Conservation (phyloP, 2,329 filamentous ascomycete genomes). For the Colletotrichum kahawae region DNA sequence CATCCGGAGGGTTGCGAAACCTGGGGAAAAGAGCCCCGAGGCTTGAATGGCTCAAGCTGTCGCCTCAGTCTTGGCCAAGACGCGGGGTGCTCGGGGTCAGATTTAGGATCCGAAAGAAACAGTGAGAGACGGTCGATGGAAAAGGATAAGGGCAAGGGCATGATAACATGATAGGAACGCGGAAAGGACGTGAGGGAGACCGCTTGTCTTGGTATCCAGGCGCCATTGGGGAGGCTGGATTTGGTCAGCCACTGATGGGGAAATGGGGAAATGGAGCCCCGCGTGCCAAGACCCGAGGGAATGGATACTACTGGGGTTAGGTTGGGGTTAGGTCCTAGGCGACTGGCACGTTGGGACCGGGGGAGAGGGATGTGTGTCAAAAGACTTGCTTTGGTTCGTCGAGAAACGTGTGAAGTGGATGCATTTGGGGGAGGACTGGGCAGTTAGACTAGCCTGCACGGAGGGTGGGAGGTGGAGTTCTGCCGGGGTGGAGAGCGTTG, state of each 20-base stretch:
- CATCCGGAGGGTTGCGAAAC: neutral
- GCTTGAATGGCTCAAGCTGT: neutral
- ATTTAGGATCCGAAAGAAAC: neutral
- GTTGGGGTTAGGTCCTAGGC: neutral
- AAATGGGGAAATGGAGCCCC: constrained; percentile 5
- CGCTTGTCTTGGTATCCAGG: neutral
- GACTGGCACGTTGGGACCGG: constrained; percentile 7
- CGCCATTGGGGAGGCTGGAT: neutral
- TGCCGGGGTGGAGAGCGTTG: neutral
- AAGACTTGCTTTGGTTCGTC: constrained; percentile 5
- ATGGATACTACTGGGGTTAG: constrained; percentile 12
- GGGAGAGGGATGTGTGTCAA: neutral
- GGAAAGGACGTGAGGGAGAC: neutral
- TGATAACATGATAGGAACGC: neutral
- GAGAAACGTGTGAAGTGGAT: constrained; percentile 1
- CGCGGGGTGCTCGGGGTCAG: constrained; percentile 9
- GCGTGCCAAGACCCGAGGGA: constrained; percentile 22
- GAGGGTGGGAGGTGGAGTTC: neutral
- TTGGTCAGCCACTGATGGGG: constrained; percentile 14
- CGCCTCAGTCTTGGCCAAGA: neutral
- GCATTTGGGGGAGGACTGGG: neutral
- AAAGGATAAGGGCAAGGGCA: neutral
- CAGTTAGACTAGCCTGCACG: neutral
- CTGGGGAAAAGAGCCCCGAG: neutral
- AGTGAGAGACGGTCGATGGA: neutral